Conservation (phyloP, 2,329 filamentous ascomycete species). For the Aquanectria penicillioides region DNA sequence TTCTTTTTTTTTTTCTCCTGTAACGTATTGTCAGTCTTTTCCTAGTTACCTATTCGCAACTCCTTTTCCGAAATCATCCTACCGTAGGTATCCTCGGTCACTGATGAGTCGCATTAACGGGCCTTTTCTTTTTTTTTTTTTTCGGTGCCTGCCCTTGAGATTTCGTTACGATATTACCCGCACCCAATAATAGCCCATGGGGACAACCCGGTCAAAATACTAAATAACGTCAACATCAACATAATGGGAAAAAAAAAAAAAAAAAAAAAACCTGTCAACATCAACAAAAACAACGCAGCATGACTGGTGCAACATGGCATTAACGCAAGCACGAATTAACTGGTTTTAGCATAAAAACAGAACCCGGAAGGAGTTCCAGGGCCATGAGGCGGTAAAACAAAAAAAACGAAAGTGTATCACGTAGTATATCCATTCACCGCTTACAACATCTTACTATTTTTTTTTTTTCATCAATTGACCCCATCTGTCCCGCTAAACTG, state of each 20-base stretch:
- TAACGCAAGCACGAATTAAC: too few relatives aligned
- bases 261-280: neutral
- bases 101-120: conserved; percentile 3
- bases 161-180: conserved; percentile 16
- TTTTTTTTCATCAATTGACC: too few relatives aligned
- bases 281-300: neutral
- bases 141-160: neutral
- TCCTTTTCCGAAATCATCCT: conserved; percentile 13
- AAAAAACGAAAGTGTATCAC: too few relatives aligned
- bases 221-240: neutral
- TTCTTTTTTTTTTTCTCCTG: neutral
- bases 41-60: conserved; percentile 1
- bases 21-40: neutral
- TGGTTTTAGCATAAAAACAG: too few relatives aligned
- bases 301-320: too few relatives aligned
- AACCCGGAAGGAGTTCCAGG: too few relatives aligned
- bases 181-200: neutral
- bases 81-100: neutral
- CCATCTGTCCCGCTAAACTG: too few relatives aligned
- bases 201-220: too few relatives aligned
- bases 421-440: too few relatives aligned
- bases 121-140: neutral
- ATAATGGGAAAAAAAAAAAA: neutral
- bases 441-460: too few relatives aligned
- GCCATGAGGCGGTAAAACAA: too few relatives aligned